These are phyloP conservation scores for Phyllosticta citribraziliensis DNA, from an alignment of 2,329 filamentous ascomycete genomes.

Conservation along the genomic window DNA sequence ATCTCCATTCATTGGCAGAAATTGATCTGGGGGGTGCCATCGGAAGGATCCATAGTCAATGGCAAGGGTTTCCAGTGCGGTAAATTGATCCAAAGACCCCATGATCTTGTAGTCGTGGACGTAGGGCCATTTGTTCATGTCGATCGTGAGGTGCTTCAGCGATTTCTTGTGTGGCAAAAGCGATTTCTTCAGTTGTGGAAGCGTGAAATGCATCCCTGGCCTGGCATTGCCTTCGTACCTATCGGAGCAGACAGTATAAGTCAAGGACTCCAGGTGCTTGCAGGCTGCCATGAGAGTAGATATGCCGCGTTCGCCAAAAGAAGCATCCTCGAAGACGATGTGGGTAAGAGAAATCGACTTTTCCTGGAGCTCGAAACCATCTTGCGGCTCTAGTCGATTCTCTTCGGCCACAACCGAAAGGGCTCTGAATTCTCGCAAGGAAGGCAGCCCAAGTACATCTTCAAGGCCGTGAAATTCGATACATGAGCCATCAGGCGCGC, in stretches of 20 bases:
- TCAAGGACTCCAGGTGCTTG: constrained; percentile 3
- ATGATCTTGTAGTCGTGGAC: neutral
- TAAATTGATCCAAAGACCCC: constrained; percentile 1
- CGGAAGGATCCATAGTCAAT: constrained; percentile 7
- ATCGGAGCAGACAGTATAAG: neutral
- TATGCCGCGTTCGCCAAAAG: neutral
- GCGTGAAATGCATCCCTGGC: neutral
- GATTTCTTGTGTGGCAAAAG: neutral
- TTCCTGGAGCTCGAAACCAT: neutral
- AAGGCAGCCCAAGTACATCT: neutral
- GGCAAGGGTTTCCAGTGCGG: neutral
- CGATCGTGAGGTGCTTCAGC: constrained; percentile 5
- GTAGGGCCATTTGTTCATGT: constrained; percentile 3
- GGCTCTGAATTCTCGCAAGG: constrained; percentile 3
- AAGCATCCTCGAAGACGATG: constrained; percentile 1
- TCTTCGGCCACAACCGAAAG: neutral
- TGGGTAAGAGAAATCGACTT: constrained; percentile 1
- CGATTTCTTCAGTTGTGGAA: neutral
- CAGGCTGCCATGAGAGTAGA: neutral
- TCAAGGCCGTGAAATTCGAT: neutral
- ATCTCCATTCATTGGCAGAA: neutral
- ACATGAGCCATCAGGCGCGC: neutral
- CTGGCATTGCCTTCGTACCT: neutral
- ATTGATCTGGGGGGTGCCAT: neutral
- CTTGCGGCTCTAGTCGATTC: neutral